Percentiles rank a stretch among this genome's conserved stretches.
phyloP scores from a whole-genome alignment of 2,329 filamentous ascomycete species.

The Nemania bipapillata region DNA sequence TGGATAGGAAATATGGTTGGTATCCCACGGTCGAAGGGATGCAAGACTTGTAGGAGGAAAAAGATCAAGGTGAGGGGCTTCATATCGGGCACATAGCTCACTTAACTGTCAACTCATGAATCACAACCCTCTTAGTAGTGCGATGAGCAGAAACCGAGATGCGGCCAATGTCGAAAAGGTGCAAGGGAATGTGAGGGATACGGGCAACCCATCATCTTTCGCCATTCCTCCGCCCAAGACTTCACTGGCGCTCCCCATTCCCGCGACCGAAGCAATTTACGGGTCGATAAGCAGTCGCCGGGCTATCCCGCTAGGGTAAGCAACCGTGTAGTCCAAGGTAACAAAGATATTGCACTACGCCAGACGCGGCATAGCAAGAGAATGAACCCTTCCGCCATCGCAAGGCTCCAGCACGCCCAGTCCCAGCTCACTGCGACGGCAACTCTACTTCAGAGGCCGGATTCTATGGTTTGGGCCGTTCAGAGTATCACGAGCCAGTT shows the following conservation, averaged over 20 bases:
- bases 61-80: constrained; percentile 40
- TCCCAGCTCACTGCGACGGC: neutral
- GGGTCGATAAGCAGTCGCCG: constrained; percentile 15
- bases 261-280: neutral
- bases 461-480: constrained; percentile 31
- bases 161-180: constrained; percentile 41
- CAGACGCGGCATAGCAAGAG: neutral
- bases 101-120: neutral
- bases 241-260: constrained; percentile 5
- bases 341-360: neutral
- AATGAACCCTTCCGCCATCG: neutral
- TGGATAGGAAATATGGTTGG: constrained; percentile 36
- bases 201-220: constrained; percentile 33
- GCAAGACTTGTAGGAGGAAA: constrained; percentile 40
- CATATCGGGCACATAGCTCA: neutral
- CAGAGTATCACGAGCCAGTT: constrained; percentile 38
- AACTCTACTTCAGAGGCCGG: constrained; percentile 25
- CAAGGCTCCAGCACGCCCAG: neutral
- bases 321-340: neutral
- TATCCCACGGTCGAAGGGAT: constrained; percentile 39
- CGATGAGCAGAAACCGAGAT: constrained; percentile 37
- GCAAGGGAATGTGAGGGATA: constrained; percentile 40
- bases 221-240: constrained; percentile 34
- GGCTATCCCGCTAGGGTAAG: constrained; percentile 19
- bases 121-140: constrained; percentile 27